phyloP scores from a whole-genome alignment of 192 early-diverging fungal genomes.

The Chytriomyces confervae region DNA sequence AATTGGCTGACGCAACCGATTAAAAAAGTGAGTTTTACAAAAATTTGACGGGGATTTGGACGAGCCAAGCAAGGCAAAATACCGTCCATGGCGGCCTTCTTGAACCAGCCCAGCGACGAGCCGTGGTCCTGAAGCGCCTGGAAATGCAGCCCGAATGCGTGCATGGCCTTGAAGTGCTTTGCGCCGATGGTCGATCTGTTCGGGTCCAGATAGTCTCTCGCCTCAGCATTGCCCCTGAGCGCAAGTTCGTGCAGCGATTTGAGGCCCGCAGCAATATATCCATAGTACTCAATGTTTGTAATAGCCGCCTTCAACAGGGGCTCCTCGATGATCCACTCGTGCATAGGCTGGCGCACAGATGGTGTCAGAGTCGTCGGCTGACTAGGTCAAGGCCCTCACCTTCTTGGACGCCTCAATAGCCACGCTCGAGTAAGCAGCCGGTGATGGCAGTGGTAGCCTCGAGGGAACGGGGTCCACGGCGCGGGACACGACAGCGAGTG shows the following conservation, averaged over 20 bases:
- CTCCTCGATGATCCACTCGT: background rate
- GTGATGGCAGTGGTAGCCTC: background rate
- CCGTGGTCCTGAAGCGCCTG: constrained; percentile 18
- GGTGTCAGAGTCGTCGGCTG: background rate
- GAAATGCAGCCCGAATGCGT: constrained; percentile 16
- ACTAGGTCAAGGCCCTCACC: background rate
- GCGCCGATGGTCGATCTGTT: background rate
- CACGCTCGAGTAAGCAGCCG: constrained; percentile 17
- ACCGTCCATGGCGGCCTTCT: constrained; percentile 15
- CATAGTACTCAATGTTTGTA: constrained; percentile 20
- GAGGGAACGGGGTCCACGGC: background rate
- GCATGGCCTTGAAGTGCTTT: constrained; percentile 23
- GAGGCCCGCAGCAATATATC: constrained; percentile 15
- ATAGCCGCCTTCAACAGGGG: constrained; percentile 23
- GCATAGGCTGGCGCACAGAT: too few species aligned
- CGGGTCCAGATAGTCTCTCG: constrained; percentile 31
- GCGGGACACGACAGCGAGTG: background rate
- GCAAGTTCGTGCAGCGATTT: constrained; percentile 26
- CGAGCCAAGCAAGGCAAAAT: background rate
- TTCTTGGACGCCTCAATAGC: constrained; percentile 11
- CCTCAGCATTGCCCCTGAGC: constrained; percentile 17
- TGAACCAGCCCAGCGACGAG: constrained; percentile 26
- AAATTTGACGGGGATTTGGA: too few species aligned
- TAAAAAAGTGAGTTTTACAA: too few species aligned
- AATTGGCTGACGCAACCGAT: constrained; percentile 9